phyloP scores from a whole-genome alignment of 805 yeast species.

The Gaillardinia entomophila region DNA sequence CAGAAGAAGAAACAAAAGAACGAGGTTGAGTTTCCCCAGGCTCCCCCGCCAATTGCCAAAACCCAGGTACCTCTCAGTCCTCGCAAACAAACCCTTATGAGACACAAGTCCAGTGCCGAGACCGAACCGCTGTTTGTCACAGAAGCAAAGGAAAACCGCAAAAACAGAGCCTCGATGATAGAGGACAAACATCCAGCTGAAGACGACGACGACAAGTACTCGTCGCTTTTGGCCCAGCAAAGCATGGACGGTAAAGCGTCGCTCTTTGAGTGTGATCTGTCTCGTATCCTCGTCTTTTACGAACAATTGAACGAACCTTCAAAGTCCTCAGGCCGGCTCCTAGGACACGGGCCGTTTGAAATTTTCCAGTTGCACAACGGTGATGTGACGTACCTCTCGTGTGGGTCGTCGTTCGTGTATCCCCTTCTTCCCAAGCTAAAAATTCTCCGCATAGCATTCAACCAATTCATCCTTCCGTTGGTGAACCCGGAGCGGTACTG shows the following conservation, averaged over 20 bases:
- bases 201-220: constrained; percentile 6
- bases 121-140: constrained; percentile 14
- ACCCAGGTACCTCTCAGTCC: constrained; percentile 20
- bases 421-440: constrained; percentile 66
- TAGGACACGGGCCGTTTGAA: constrained; percentile 57
- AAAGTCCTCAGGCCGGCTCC: constrained; percentile 35
- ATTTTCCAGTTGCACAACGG: constrained; percentile 55
- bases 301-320: constrained; percentile 18
- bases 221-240: constrained; percentile 8
- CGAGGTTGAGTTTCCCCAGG: background rate
- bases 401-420: constrained; percentile 63
- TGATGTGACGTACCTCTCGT: constrained; percentile 54
- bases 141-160: constrained; percentile 23
- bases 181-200: constrained; percentile 2
- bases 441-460: constrained; percentile 43
- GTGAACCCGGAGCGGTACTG: constrained; percentile 75
- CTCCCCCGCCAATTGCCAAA: background rate
- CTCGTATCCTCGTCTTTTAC: constrained; percentile 32
- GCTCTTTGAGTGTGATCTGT: constrained; percentile 24
- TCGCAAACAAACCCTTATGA: constrained; percentile 31
- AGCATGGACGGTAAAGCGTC: constrained; percentile 32
- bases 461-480: constrained; percentile 56
- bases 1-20: background rate
- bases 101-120: constrained; percentile 28
- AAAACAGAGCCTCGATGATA: background rate